phyloP scores from a whole-genome alignment of 2,329 filamentous ascomycete species.

The Orbilia blumenaviensis region DNA sequence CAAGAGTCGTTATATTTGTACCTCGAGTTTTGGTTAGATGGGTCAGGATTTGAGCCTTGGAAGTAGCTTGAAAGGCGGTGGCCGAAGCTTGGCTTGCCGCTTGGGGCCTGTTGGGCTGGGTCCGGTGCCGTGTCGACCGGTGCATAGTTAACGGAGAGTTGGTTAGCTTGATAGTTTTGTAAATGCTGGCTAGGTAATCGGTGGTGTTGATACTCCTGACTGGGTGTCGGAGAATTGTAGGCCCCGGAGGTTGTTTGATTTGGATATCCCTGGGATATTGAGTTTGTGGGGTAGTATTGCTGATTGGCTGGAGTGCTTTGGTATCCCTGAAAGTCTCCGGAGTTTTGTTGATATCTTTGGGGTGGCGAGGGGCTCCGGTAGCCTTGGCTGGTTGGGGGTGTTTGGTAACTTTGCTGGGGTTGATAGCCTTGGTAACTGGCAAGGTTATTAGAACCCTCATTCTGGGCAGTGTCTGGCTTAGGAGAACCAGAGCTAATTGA shows the following conservation, averaged over 20 bases:
- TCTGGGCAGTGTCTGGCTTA: background rate
- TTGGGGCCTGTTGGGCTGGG: background rate
- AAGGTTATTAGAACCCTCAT: background rate
- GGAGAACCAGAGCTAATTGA: background rate
- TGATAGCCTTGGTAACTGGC: slow-evolving; percentile 22
- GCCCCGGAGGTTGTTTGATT: background rate
- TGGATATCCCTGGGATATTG: slow-evolving; percentile 1
- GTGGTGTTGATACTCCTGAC: slow-evolving; percentile 1
- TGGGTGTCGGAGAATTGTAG: background rate
- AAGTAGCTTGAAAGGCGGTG: slow-evolving; percentile 35
- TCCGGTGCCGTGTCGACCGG: background rate
- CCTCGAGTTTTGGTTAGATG: background rate
- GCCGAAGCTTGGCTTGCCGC: background rate
- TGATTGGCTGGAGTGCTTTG: background rate
- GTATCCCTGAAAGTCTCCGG: background rate
- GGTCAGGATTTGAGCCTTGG: slow-evolving; percentile 8
- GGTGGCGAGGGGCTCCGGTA: slow-evolving; percentile 8
- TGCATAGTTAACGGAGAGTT: background rate
- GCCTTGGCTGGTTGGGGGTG: slow-evolving; percentile 12
- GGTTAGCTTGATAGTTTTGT: slow-evolving; percentile 10
- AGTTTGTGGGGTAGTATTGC: slow-evolving; percentile 1
- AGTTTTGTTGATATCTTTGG: slow-evolving; percentile 18
- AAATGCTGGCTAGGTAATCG: background rate
- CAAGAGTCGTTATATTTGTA: slow-evolving; percentile 19
- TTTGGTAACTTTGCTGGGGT: slow-evolving; percentile 12